phyloP scores from a whole-genome alignment of 2,329 filamentous ascomycete species.

The Penicillium sp. region DNA sequence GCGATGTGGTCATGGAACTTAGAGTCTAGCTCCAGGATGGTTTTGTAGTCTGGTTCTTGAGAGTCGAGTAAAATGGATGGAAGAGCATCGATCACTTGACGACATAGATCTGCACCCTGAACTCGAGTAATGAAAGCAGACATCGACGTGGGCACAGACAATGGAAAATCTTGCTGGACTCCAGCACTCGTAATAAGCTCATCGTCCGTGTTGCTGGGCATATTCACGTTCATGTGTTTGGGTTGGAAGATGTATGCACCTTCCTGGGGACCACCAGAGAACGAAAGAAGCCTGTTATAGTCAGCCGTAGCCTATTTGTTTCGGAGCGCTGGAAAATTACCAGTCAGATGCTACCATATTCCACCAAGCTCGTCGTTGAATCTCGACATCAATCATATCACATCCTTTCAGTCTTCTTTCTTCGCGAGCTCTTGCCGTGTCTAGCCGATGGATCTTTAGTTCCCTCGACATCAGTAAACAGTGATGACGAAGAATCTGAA shows the following conservation, averaged over 20 bases:
- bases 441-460: slow-evolving; percentile 15
- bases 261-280: slow-evolving; percentile 20
- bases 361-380: slow-evolving; percentile 27
- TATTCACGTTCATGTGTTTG: slow-evolving; percentile 24
- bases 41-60: slow-evolving; percentile 15
- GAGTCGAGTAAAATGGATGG: slow-evolving; percentile 18
- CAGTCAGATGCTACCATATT: slow-evolving; percentile 26
- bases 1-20: slow-evolving; percentile 13
- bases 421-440: slow-evolving; percentile 13
- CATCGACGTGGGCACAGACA: slow-evolving; percentile 15
- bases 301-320: not conserved
- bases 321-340: slow-evolving; percentile 4
- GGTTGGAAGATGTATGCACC: slow-evolving; percentile 22
- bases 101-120: slow-evolving; percentile 13
- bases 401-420: slow-evolving; percentile 16
- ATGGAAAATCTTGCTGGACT: slow-evolving; percentile 10
- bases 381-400: slow-evolving; percentile 22
- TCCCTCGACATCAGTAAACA: slow-evolving; percentile 19
- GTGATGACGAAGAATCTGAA: slow-evolving; percentile 15
- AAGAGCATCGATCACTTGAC: slow-evolving; percentile 20
- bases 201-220: slow-evolving; percentile 23
- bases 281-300: slow-evolving; percentile 18
- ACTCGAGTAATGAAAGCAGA: slow-evolving; percentile 16
- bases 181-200: slow-evolving; percentile 12
- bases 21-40: slow-evolving; percentile 16